Evolutionary conservation across 371 early-diverging fungal genomes (phyloP), one percentile per base, ranked within the genome.

Genomic region (Actinomortierella ambigua): DNA sequence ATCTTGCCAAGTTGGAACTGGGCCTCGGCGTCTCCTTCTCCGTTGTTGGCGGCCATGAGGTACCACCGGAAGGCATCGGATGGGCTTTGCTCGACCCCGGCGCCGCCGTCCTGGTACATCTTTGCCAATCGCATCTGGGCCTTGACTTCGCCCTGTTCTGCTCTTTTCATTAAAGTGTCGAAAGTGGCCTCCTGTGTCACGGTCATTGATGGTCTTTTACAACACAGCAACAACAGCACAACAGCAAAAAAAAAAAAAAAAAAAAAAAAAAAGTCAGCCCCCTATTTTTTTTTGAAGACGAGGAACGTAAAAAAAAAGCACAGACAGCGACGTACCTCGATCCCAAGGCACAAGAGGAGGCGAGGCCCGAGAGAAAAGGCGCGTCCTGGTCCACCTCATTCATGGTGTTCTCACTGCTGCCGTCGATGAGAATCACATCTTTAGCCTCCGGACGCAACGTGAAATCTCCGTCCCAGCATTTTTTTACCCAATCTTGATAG

Each of bases 21-120:
- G 79, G 90, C 91, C 75, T 91, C 88, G 17, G 91, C 88, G 1
- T 91, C 92, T 0, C 87, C 83, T 51, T 87, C 84, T 22, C 83
- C 84, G 55, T 84, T 84, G 17, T 66, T 76, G 0, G 93, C 90
- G 3, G 89, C 82, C 1, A 79, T 75, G 17, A 75, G 71, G 65
- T 90, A 93, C 88, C 90, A 93, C 53, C 79, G 79, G 58, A 92
- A 81, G 13, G 93, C 92, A 58, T 79, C 71, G 11, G 67, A 67
- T 22, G 87, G 82, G 67, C 93, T 83, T 52, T 84, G 84, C 26
- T 82, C 81, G 0, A 92, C 86, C 5, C 94, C 93, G 61, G 90
- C 81, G 8, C 94, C 95, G 75, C 92, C 88, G 34, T 89, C 91
- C 58, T 90, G 95, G 68, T 92, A 92, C n/a, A n/a, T n/a, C n/a